These are phyloP conservation scores for Penicillium cataractarum DNA, from an alignment of 495 filamentous ascomycete species.

Conservation along the genomic window DNA sequence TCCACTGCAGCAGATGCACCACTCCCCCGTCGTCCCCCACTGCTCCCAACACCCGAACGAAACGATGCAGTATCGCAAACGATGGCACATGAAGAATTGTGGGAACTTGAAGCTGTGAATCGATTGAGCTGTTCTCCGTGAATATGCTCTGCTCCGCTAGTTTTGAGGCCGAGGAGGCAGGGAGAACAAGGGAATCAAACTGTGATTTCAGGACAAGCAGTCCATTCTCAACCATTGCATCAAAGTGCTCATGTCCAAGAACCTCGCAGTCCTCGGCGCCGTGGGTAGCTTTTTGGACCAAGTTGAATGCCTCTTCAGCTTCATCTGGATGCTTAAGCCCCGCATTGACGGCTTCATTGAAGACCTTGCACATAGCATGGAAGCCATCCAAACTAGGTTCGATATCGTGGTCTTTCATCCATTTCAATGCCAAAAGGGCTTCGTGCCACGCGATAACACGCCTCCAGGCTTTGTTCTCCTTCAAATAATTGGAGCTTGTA, in stretches of 20 bases:
- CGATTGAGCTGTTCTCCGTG: conserved; percentile 13
- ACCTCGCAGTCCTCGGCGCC: conserved; percentile 10
- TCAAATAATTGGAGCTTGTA: conserved; percentile 20
- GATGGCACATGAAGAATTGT: conserved; percentile 45
- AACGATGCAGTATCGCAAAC: conserved; percentile 53
- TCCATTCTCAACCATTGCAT: conserved; percentile 37
- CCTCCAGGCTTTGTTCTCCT: conserved; percentile 30
- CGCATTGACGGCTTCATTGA: conserved; percentile 44
- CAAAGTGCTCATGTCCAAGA: conserved; percentile 24
- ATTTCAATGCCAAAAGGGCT: conserved; percentile 33
- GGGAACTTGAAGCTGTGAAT: conserved; percentile 32
- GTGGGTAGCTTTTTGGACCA: conserved; percentile 21
- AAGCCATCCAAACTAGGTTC: conserved; percentile 49
- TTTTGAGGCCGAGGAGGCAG: conserved; percentile 27
- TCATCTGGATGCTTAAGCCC: conserved; percentile 30
- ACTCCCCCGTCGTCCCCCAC: conserved; percentile 54
- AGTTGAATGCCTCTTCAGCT: conserved; percentile 29
- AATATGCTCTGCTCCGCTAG: conserved; percentile 29
- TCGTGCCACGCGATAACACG: conserved; percentile 50
- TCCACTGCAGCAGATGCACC: conserved; percentile 56
- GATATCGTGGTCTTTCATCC: conserved; percentile 44
- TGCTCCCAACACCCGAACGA: conserved; percentile 55
- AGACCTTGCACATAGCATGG: conserved; percentile 47
- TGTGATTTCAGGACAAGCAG: conserved; percentile 38
- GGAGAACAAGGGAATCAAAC: conserved; percentile 45